A percentile compares a stretch with the other conserved stretches of the same genome.
Evolutionary conservation across 768 basidiomycete species (phyloP).

Genomic region (Hebeloma cylindrosporum): DNA sequence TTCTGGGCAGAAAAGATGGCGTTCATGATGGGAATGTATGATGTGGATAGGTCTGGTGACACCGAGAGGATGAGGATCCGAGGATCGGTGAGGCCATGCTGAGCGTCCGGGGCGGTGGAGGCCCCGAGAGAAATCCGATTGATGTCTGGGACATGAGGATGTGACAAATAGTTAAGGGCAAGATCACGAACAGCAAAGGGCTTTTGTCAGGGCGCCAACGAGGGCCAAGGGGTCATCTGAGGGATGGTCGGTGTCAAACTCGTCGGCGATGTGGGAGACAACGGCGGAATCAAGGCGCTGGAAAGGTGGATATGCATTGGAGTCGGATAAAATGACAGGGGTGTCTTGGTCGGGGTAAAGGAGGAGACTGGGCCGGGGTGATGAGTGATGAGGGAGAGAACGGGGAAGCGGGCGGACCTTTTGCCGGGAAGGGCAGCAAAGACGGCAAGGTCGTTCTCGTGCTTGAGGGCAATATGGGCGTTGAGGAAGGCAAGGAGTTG

Average conservation of each 20-base stretch:
- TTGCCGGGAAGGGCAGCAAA: conserved; percentile 86
- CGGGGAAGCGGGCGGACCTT: conserved; percentile 48
- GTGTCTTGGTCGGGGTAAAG: conserved; percentile 70
- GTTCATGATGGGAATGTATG: conserved; percentile 99
- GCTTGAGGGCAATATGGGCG: conserved; percentile 84
- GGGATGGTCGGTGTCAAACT: conserved; percentile 55
- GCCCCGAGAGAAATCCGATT: conserved; percentile 34
- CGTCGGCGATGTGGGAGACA: conserved; percentile 55
- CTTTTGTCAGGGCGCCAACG: conserved; percentile 89
- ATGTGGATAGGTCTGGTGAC: conserved; percentile 83
- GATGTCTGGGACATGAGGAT: conserved; percentile 32
- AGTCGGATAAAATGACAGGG: conserved; percentile 45
- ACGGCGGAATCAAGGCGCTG: conserved; percentile 70
- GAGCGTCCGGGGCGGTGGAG: conserved; percentile 28
- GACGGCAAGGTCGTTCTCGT: conserved; percentile 91
- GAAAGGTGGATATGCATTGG: conserved; percentile 87
- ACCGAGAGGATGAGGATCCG: conserved; percentile 76
- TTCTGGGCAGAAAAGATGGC: conserved; percentile 99
- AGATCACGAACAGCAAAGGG: conserved; percentile 73
- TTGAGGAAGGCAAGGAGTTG: conserved; percentile 91
- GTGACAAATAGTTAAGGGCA: neutral
- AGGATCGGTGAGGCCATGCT: conserved; percentile 33
- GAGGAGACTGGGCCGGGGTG: conserved; percentile 52
- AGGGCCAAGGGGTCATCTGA: conserved; percentile 53
- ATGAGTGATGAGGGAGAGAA: conserved; percentile 4